These are phyloP conservation scores for Paraphysoderma sedebokerense DNA, from an alignment of 371 early-diverging fungal species.

Conservation along the genomic window DNA sequence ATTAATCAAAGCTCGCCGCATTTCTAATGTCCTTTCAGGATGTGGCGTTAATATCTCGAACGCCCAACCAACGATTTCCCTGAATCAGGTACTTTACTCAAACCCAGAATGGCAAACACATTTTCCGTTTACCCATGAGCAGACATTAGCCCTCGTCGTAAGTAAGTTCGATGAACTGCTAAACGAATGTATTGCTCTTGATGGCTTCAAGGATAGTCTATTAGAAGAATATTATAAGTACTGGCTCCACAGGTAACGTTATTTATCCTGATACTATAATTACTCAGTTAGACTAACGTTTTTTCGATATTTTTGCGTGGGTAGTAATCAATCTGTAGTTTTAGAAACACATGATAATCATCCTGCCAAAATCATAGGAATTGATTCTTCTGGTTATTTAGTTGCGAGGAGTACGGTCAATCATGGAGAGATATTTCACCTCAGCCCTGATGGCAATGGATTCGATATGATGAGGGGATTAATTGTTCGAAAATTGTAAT, in stretches of 20 bases:
- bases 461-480: slow-evolving; percentile 90
- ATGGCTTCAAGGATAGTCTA: slow-evolving; percentile 18
- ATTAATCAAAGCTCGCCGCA: too few relatives aligned
- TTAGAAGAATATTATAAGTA: slow-evolving; percentile 47
- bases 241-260: slow-evolving; percentile 68
- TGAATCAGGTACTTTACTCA: slow-evolving; percentile 49
- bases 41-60: slow-evolving; percentile 31
- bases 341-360: slow-evolving; percentile 34
- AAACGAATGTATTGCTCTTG: slow-evolving; percentile 30
- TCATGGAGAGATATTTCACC: slow-evolving; percentile 27
- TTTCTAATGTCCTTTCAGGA: slow-evolving; percentile 2
- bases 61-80: slow-evolving; percentile 55
- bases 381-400: slow-evolving; percentile 65
- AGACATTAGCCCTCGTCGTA: slow-evolving; percentile 50
- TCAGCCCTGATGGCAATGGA: slow-evolving; percentile 89
- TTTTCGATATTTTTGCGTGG: background rate
- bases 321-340: slow-evolving; percentile 45
- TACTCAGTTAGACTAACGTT: background rate
- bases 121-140: slow-evolving; percentile 42
- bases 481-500: slow-evolving; percentile 42
- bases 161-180: slow-evolving; percentile 56
- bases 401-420: slow-evolving; percentile 39
- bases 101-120: too few relatives aligned
- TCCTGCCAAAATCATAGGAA: slow-evolving; percentile 49
- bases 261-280: background rate